phyloP scores from a whole-genome alignment of 2,329 filamentous ascomycete genomes.

The Talaromyces verruculosus region DNA sequence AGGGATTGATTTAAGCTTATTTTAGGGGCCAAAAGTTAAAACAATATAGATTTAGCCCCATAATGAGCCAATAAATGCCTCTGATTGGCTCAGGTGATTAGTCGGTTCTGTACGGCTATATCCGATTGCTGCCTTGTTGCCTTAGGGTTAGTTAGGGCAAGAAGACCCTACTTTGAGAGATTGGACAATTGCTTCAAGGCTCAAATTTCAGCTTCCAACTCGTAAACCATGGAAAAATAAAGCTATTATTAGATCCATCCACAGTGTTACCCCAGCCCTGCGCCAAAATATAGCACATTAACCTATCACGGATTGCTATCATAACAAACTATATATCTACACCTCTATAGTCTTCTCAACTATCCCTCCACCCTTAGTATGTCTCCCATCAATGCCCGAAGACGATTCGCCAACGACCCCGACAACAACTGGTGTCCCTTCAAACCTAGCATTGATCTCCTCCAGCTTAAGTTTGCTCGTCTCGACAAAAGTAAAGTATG shows the following conservation, averaged over 20 bases:
- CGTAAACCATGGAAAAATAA: neutral
- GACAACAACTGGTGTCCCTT: neutral
- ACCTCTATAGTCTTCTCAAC: neutral
- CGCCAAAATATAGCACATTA: neutral
- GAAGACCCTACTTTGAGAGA: neutral
- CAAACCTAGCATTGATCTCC: constrained; percentile 12
- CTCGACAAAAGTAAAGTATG: constrained; percentile 17
- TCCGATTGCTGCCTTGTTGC: neutral
- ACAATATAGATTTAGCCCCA: neutral
- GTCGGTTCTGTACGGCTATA: neutral
- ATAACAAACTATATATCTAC: neutral
- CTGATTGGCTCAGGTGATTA: neutral
- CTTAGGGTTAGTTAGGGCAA: neutral
- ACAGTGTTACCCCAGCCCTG: too few relatives aligned
- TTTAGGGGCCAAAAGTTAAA: neutral
- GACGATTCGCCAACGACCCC: neutral
- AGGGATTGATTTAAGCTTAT: constrained; percentile 7
- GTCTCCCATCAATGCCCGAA: neutral
- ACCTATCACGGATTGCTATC: neutral
- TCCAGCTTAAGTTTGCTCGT: constrained; percentile 23
- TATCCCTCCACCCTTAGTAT: neutral
- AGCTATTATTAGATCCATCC: neutral
- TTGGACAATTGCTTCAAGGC: neutral
- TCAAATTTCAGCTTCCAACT: neutral
- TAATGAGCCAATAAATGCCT: neutral